phyloP scores from a whole-genome alignment of 257 asterid genomes.

The Jaltomata sinuosa region DNA sequence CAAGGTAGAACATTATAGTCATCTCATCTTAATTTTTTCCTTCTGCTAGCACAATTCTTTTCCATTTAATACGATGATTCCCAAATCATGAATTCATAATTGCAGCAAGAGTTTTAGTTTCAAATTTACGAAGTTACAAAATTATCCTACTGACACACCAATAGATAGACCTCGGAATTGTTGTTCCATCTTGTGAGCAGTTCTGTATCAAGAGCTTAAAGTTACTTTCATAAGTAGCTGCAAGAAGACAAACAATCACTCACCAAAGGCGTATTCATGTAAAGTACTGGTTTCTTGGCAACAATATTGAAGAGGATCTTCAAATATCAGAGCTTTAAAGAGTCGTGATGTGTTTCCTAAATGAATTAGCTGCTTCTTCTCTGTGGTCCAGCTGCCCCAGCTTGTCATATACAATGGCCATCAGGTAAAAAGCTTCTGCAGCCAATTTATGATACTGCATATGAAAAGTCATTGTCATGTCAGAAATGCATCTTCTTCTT shows the following conservation, averaged over 20 bases:
- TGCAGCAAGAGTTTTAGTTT: background rate
- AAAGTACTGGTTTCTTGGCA: background rate
- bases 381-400: slow-evolving; percentile 60
- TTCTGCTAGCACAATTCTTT: background rate
- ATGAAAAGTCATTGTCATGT: slow-evolving; percentile 1
- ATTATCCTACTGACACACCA: background rate
- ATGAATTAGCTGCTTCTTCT: slow-evolving; percentile 76
- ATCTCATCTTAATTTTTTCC: background rate
- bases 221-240: background rate
- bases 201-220: background rate
- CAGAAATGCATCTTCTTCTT: background rate
- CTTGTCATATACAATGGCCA: slow-evolving; percentile 70
- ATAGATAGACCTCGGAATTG: background rate
- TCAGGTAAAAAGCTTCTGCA: slow-evolving; percentile 78
- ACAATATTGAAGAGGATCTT: slow-evolving; percentile 17
- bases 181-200: background rate
- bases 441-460: slow-evolving; percentile 85
- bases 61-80: background rate
- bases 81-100: background rate
- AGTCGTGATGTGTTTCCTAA: slow-evolving; percentile 59
- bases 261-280: background rate
- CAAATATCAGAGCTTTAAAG: slow-evolving; percentile 52
- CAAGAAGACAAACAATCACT: background rate
- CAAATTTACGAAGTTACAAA: background rate
- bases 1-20: background rate